Base-by-base conservation (phyloP, 2,329 filamentous ascomycete species). In the Talaromyces sp. region DNA sequence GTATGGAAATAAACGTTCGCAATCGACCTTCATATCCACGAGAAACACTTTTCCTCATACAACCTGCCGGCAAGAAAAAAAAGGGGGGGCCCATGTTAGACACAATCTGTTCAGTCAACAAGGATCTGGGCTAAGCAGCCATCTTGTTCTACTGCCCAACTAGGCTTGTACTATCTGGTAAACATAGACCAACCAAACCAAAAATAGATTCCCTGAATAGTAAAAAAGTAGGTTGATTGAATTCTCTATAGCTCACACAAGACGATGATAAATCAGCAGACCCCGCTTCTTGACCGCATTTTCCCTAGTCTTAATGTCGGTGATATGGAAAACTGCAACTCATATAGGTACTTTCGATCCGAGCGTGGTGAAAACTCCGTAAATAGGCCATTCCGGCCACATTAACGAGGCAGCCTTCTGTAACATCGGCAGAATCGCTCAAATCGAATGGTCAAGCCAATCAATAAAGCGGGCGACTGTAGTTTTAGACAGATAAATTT, bases 261-360 rank as follows among this genome's bases (percentile, higher is more conserved):
- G n/a, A 24, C 7, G 52, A 56, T 39, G 7, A 56, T 54, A 56
- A 39, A 31, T 19, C 33, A 56, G 11, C 39, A 56, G n/a, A 56
- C 52, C 52, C 52, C 52, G 52, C 52, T 37, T 37, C 52, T 56
- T 37, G n/a, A 39, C 52, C 33, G 33, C 52, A 56, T 14, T 39
- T 54, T 8, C n/a, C 33, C 33, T 56, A 37, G 52, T 11, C 5
- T 24, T 22, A 56, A 39, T 39, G 19, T 33, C 33, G 33, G 19
- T 56, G n/a, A 19, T 37, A 56, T 39, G 16, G 19, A 9, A 37
- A 19, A 56, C 7, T 22, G 33, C 5, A 56, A 7, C n/a, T 56
- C 52, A 56, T 37, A 56, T 37, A 37, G n/a, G 31, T 54, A 22
- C 33, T 39, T 56, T 37, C 9, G 11, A 22, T 49, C n/a, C 27